phyloP scores from a whole-genome alignment of 2,329 filamentous ascomycete genomes.

The Botrytis cinerea region DNA sequence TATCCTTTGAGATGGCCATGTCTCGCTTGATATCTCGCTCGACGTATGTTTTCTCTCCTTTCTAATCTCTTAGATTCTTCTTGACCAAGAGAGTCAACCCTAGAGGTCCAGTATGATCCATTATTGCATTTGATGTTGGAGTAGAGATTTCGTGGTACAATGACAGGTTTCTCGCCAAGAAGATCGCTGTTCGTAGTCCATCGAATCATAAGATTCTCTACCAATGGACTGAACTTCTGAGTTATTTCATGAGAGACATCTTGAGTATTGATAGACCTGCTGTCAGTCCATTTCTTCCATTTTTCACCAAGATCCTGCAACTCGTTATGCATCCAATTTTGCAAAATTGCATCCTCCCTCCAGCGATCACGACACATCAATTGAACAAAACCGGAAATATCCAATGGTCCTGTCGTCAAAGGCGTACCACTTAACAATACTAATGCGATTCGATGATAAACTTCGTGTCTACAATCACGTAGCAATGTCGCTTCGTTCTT shows the following conservation, averaged over 20 bases:
- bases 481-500: neutral
- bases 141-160: neutral
- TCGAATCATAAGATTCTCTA: conserved; percentile 8
- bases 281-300: conserved; percentile 6
- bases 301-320: neutral
- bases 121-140: neutral
- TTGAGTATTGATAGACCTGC: neutral
- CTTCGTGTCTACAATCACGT: neutral
- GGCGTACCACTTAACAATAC: conserved; percentile 11
- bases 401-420: neutral
- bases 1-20: neutral
- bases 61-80: neutral
- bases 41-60: neutral
- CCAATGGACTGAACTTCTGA: neutral
- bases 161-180: conserved; percentile 3
- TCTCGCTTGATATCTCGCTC: neutral
- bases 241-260: neutral
- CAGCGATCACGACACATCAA: neutral
- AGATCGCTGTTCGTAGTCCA: neutral
- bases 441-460: neutral
- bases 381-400: conserved; percentile 1
- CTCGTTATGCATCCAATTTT: neutral
- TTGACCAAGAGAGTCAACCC: neutral
- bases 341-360: neutral
- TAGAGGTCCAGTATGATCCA: conserved; percentile 1